Base-by-base conservation (phyloP, 2,329 filamentous ascomycete species). In the Coniella vitis region DNA sequence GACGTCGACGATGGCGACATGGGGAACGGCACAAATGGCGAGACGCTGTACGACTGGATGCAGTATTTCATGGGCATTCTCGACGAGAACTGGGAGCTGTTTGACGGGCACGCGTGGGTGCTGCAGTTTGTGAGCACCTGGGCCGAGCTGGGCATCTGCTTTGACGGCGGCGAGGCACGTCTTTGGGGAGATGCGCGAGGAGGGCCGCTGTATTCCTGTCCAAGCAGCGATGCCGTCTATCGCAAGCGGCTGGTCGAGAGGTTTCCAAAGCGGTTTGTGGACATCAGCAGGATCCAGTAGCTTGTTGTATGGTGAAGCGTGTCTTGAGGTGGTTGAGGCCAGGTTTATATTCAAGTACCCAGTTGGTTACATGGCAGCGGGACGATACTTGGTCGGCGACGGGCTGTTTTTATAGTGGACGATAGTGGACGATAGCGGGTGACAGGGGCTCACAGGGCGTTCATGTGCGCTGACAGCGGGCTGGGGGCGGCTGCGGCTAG, bases 1-100 rank as follows among this genome's bases (percentile, higher is more conserved):
- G 51, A 53, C 32, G 20, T 53, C 31, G 51, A 53, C 32, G 48
- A 53, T 25, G 20, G 51, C 31, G 51, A 53, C 32, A 44, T 36
- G 17, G 25, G 16, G 5, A 47, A 48, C 47, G 45, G 29, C 41
- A 37, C 22, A 29, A 29, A 29, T 29, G 25, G 25, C 20, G 48
- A 51, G 51, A 51, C 40, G 1, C 44, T 53, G 14, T 51, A 51
- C 37, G 51, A 53, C 45, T 53, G 51, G 51, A 51, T 53, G 51
- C 51, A 53, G 45, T 53, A 53, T 34, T 53, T 51, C 34, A 48
- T 53, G 48, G 44, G 35, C 21, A 53, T 53, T 12, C 48, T 53
- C 22, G 48, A 53, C 22, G 51, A 53, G 51, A 45, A 50, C 41
- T 51, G 51, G 51, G 51, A 53, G 45, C 46, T 48, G 13, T 31